Evolutionary conservation across 2,329 filamentous ascomycete species (phyloP).

Genomic region (Aspergillus costaricaensis): DNA sequence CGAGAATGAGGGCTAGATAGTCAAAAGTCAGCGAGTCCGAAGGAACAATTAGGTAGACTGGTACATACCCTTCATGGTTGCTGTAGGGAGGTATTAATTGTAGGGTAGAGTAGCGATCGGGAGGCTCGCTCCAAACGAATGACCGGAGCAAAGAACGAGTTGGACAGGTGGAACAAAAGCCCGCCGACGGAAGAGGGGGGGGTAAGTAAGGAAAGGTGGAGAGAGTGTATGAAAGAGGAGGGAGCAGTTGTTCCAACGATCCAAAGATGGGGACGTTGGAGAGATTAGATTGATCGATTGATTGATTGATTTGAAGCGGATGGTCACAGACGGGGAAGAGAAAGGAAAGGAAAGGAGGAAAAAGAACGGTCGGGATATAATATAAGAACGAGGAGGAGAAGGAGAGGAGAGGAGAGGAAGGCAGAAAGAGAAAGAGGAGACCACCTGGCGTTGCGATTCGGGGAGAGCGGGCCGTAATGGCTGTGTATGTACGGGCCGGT

Average conservation of each 20-base stretch:
- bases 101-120: slow-evolving; percentile 4
- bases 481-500: slow-evolving; percentile 1
- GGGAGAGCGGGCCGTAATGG: slow-evolving; percentile 5
- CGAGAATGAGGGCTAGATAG: slow-evolving; percentile 84
- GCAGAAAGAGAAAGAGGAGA: slow-evolving; percentile 5
- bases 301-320: slow-evolving; percentile 1
- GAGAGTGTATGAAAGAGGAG: background rate
- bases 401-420: background rate
- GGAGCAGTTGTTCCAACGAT: background rate
- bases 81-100: slow-evolving; percentile 10
- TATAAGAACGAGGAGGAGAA: slow-evolving; percentile 1
- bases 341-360: slow-evolving; percentile 2
- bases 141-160: slow-evolving; percentile 10
- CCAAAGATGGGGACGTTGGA: background rate
- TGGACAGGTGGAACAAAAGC: slow-evolving; percentile 3
- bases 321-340: background rate
- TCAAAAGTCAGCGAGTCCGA: slow-evolving; percentile 17
- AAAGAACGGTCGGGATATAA: slow-evolving; percentile 2
- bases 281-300: slow-evolving; percentile 3
- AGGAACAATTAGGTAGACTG: background rate
- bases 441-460: slow-evolving; percentile 9
- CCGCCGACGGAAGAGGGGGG: background rate
- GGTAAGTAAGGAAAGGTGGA: background rate
- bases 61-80: slow-evolving; percentile 22
- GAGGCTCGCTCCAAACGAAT: slow-evolving; percentile 13